Percentiles rank a stretch among this genome's conserved stretches.
Conservation (phyloP, 495 filamentous ascomycete genomes). For the Xylaria acuta region DNA sequence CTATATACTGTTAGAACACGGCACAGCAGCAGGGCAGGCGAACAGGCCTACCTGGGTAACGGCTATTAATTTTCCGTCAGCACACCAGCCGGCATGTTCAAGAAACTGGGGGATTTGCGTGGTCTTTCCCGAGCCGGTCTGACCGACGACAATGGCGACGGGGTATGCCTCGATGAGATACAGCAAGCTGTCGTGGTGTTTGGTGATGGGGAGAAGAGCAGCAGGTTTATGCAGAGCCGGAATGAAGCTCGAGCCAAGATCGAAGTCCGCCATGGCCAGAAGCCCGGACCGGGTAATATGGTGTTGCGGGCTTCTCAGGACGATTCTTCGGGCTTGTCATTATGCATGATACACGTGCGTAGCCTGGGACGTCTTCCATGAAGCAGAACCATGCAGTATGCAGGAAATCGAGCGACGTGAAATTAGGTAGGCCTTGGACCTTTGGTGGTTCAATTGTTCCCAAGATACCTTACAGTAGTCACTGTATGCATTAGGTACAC, state of each 20-base stretch:
- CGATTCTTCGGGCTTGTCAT: neutral
- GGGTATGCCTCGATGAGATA: constrained; percentile 79
- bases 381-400: neutral
- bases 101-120: constrained; percentile 90
- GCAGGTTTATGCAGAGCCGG: constrained; percentile 80
- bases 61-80: constrained; percentile 78
- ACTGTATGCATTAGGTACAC: neutral
- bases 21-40: neutral
- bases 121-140: constrained; percentile 91
- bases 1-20: constrained; percentile 51
- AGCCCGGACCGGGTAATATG: neutral
- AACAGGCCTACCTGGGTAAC: constrained; percentile 79
- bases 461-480: no score
- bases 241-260: constrained; percentile 70
- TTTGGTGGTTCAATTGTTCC: neutral
- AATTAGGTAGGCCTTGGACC: neutral
- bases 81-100: constrained; percentile 88
- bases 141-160: constrained; percentile 84
- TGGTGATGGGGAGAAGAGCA: constrained; percentile 76
- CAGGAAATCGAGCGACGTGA: neutral
- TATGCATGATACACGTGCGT: neutral
- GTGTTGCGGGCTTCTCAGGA: neutral
- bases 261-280: constrained; percentile 58
- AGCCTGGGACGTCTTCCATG: neutral
- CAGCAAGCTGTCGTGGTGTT: constrained; percentile 73